Base-by-base conservation (phyloP, 2,329 filamentous ascomycete genomes). In the Elsinoe batatas region DNA sequence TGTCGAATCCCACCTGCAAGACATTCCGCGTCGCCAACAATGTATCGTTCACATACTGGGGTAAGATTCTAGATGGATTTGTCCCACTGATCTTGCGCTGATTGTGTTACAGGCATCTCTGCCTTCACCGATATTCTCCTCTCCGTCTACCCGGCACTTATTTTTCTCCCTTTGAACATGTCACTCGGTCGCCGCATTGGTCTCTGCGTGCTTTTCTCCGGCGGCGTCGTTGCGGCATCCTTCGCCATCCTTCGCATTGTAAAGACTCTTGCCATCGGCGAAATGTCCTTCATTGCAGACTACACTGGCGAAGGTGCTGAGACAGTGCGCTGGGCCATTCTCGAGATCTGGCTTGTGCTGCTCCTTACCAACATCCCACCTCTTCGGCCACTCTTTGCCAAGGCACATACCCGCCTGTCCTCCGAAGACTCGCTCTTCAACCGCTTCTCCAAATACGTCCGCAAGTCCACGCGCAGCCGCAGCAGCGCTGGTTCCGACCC, bases 111-210 rank as follows among this genome's bases (percentile, higher is more conserved):
- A 49, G 44, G 12, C 22, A 20, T 49, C 17, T 49, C 44, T 35
- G 44, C 44, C 2, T 11, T 17, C 26, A 49, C 44, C 11, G 44
- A 49, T 18, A 49, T 49, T 26, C 32, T 26, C 3, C 44, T 49
- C 17, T 49, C 44, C 15, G 26, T 49, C 7, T 49, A 49, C 11
- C 44, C 44, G 20, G 44, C 44, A 20, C 44, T 49, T 13, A 49
- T 49, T 26, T 49, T 49, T 30, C 44, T 49, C 1, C 44, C 44
- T 8, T 49, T 49, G 26, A 49, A 49, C 44, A 49, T 49, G 44
- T 49, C 44, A 11, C 44, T 49, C 13, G 33, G 33, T 4, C 44
- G 44, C 3, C 44, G 44, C 11, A 22, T 49, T 3, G 44, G 44
- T 15, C 44, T 49, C 12, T 49, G 44, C 26, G 44, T 49, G 10